Conservation (phyloP, 106 monocot genomes). For the Dendrobium huoshanense region DNA sequence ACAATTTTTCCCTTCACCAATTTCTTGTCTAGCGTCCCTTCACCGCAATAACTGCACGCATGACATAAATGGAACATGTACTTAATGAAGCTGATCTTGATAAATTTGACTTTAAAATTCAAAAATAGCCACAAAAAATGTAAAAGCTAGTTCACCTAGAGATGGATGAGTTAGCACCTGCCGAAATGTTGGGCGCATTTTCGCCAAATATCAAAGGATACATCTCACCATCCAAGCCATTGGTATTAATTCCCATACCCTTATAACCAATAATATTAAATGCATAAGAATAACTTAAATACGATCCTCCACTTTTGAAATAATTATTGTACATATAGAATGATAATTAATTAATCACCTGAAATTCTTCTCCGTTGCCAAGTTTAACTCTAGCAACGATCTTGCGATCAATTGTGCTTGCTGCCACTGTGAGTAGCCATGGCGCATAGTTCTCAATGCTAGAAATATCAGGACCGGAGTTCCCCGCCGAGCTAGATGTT, state of each 20-base stretch:
- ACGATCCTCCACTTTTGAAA: too few relatives aligned
- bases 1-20: slow-evolving; percentile 26
- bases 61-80: not conserved
- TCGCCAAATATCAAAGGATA: slow-evolving; percentile 24
- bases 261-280: not conserved
- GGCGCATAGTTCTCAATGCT: slow-evolving; percentile 18
- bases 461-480: slow-evolving; percentile 12
- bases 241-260: slow-evolving; percentile 19
- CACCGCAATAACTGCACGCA: not conserved
- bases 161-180: not conserved
- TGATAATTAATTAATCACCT: not conserved
- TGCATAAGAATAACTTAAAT: too few relatives aligned
- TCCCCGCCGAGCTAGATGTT: slow-evolving; percentile 22
- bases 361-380: slow-evolving; percentile 1
- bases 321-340: too few relatives aligned
- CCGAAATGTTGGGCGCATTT: slow-evolving; percentile 12
- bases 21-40: slow-evolving; percentile 7
- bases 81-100: too few relatives aligned
- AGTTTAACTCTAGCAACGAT: not conserved
- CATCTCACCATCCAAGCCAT: not conserved
- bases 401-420: slow-evolving; percentile 20
- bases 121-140: too few relatives aligned
- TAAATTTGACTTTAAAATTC: too few relatives aligned
- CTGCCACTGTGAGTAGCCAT: slow-evolving; percentile 27
- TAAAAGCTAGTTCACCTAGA: not conserved